Conservation (phyloP, 192 early-diverging fungal genomes). For the Lunasporangiospora selenospora region DNA sequence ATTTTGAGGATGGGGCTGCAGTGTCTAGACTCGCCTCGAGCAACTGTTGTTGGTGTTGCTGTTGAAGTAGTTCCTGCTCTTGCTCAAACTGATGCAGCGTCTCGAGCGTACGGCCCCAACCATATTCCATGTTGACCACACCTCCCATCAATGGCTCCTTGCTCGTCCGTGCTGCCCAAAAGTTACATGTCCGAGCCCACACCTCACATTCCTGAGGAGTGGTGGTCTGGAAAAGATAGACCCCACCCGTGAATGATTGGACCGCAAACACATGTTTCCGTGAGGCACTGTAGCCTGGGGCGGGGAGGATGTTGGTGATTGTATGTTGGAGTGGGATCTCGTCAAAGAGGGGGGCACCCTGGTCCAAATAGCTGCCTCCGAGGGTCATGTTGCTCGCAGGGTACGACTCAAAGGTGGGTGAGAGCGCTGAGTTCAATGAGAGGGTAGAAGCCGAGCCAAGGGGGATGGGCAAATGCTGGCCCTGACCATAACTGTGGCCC, state of each 20-base stretch:
- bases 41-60: neutral
- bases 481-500: too few species aligned
- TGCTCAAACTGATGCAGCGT: slow-evolving; percentile 6
- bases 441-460: too few species aligned
- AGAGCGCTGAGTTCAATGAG: slow-evolving; percentile 58
- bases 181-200: slow-evolving; percentile 92
- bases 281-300: slow-evolving; percentile 81
- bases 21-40: neutral
- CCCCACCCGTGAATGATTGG: slow-evolving; percentile 80
- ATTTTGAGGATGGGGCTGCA: neutral
- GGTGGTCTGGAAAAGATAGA: slow-evolving; percentile 89
- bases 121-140: slow-evolving; percentile 92
- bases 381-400: slow-evolving; percentile 2
- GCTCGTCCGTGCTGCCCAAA: slow-evolving; percentile 91
- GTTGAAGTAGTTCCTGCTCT: neutral
- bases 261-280: slow-evolving; percentile 88
- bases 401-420: slow-evolving; percentile 59
- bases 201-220: slow-evolving; percentile 73
- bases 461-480: too few species aligned
- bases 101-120: slow-evolving; percentile 75
- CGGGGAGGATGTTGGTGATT: slow-evolving; percentile 81
- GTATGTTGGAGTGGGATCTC: slow-evolving; percentile 77
- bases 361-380: slow-evolving; percentile 21
- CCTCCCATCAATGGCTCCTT: slow-evolving; percentile 91
- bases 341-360: slow-evolving; percentile 48